phyloP scores from a whole-genome alignment of 2,329 filamentous ascomycete genomes.

The Trichoderma guizhouense region DNA sequence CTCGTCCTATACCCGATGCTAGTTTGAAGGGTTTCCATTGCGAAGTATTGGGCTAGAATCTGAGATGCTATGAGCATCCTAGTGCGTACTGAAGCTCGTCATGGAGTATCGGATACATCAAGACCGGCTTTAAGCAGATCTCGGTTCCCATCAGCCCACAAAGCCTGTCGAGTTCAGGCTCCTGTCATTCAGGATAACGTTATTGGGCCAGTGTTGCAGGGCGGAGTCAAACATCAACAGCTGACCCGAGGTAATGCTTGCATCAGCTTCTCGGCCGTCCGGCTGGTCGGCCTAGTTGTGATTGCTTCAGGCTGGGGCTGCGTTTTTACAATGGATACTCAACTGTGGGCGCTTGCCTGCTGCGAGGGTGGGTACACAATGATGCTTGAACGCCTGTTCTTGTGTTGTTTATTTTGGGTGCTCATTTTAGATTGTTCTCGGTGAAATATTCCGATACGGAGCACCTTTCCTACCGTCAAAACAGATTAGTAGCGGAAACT shows the following conservation, averaged over 20 bases:
- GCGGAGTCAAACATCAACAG: neutral
- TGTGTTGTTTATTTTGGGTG: neutral
- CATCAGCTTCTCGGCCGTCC: neutral
- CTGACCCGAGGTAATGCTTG: neutral
- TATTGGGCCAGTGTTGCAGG: neutral
- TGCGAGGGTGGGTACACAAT: neutral
- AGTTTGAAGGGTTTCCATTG: neutral
- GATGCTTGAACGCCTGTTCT: neutral
- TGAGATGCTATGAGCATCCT: neutral
- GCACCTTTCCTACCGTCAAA: neutral
- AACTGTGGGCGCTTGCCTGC: neutral
- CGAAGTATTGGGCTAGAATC: neutral
- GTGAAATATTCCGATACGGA: neutral
- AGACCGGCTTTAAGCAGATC: neutral
- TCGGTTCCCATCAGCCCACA: neutral
- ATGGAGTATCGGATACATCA: neutral
- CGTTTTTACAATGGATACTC: neutral
- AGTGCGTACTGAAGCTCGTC: neutral
- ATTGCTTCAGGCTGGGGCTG: neutral
- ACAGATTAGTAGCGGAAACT: too few species aligned
- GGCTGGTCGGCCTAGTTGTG: neutral
- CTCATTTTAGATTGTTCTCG: neutral
- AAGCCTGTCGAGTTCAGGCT: neutral
- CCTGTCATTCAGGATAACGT: neutral
- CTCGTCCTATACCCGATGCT: neutral